Conservation (phyloP, 768 basidiomycete species). For the Suillus ampliporus region DNA sequence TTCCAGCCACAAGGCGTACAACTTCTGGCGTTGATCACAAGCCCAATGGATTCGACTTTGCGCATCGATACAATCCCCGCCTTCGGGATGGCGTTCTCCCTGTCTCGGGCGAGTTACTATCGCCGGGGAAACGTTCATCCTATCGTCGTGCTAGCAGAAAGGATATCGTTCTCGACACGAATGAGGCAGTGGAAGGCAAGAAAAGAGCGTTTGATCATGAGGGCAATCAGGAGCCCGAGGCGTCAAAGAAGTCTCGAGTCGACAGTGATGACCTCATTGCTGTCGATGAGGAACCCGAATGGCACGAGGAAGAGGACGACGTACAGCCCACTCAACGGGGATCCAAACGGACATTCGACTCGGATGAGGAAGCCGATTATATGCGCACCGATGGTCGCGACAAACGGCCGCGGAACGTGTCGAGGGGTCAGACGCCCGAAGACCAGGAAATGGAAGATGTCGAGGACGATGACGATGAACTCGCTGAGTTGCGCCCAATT, state of each 20-base stretch:
- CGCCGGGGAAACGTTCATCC: constrained; percentile 22
- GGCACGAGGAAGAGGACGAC: constrained; percentile 40
- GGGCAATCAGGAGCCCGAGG: constrained; percentile 47
- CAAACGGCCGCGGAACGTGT: constrained; percentile 62
- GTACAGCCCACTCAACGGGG: constrained; percentile 41
- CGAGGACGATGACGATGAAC: constrained; percentile 50
- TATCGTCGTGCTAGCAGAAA: constrained; percentile 40
- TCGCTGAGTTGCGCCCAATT: constrained; percentile 43
- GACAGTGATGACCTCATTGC: constrained; percentile 54
- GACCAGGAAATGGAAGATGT: constrained; percentile 43
- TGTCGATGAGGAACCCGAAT: constrained; percentile 52
- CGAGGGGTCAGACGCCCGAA: constrained; percentile 45
- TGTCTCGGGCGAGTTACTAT: constrained; percentile 14
- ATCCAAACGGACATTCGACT: constrained; percentile 55
- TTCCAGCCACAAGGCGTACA: constrained; percentile 18
- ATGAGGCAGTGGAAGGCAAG: constrained; percentile 35
- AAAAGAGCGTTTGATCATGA: constrained; percentile 54
- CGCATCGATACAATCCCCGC: constrained; percentile 46
- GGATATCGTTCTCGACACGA: constrained; percentile 27
- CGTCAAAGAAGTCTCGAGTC: constrained; percentile 58
- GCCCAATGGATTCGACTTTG: constrained; percentile 31
- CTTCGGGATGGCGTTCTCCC: constrained; percentile 17
- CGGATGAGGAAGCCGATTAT: constrained; percentile 49
- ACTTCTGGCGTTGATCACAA: constrained; percentile 21
- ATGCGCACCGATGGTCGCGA: constrained; percentile 46